Conservation (phyloP, 768 basidiomycete genomes). For the Psilocybe cubensis region DNA sequence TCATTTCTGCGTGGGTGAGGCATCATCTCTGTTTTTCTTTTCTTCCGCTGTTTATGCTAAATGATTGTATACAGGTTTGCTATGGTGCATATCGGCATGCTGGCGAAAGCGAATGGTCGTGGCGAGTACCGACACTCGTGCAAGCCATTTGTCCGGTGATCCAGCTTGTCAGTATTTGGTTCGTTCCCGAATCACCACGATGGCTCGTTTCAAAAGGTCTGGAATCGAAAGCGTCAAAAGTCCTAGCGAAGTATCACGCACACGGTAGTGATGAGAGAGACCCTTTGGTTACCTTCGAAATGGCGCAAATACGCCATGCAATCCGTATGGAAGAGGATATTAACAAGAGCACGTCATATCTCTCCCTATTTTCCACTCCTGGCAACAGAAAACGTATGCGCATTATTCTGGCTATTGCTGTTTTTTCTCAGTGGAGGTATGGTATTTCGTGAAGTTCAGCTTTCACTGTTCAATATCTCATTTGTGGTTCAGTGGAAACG, state of each 20-base stretch:
- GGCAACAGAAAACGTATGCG: slow-evolving; percentile 74
- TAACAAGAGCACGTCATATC: slow-evolving; percentile 49
- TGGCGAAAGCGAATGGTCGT: slow-evolving; percentile 53
- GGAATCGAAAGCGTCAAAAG: slow-evolving; percentile 60
- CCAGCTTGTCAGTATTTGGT: slow-evolving; percentile 56
- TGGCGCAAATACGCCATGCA: slow-evolving; percentile 74
- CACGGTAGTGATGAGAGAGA: slow-evolving; percentile 60
- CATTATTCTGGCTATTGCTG: slow-evolving; percentile 65
- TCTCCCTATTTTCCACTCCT: slow-evolving; percentile 57
- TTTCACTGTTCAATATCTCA: background rate
- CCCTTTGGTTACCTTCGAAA: slow-evolving; percentile 57
- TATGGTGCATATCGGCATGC: slow-evolving; percentile 44
- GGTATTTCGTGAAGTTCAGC: slow-evolving; percentile 2
- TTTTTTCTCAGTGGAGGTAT: slow-evolving; percentile 79
- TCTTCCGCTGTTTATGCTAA: background rate
- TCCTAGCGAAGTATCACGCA: slow-evolving; percentile 77
- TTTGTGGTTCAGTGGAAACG: slow-evolving; percentile 53
- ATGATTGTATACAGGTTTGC: slow-evolving; percentile 34
- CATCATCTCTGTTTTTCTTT: background rate
- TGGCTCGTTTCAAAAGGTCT: slow-evolving; percentile 66
- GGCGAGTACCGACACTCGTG: slow-evolving; percentile 67
- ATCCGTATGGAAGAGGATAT: slow-evolving; percentile 64
- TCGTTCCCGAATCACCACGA: slow-evolving; percentile 70
- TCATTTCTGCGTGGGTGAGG: slow-evolving; percentile 54
- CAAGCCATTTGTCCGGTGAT: slow-evolving; percentile 62